A percentile compares a stretch with the other conserved stretches of the same genome.
Conservation (phyloP, 2,329 filamentous ascomycete species). For the Phoma sp. region DNA sequence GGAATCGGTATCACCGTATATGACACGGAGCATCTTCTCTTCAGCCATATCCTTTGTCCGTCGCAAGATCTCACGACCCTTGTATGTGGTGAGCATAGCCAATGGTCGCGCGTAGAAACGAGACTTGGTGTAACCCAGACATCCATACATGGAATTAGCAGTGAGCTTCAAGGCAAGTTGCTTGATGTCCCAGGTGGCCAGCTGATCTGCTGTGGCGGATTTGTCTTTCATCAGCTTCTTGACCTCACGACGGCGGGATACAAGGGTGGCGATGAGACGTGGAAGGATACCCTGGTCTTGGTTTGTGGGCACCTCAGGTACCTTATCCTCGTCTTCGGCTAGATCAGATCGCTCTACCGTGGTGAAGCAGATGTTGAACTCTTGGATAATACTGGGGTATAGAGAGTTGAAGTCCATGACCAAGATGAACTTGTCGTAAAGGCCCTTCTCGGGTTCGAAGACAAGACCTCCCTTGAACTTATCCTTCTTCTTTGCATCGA, state of each 20-base stretch:
- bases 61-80: conserved; percentile 94
- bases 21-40: conserved; percentile 87
- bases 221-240: conserved; percentile 98
- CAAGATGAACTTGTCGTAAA: conserved; percentile 97
- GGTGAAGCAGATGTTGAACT: conserved; percentile 99
- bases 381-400: conserved; percentile 98
- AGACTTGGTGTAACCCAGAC: conserved; percentile 94
- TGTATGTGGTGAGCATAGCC: conserved; percentile 94
- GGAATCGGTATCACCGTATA: conserved; percentile 98
- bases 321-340: conserved; percentile 80
- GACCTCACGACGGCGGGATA: conserved; percentile 85
- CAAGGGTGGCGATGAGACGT: conserved; percentile 87
- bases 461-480: conserved; percentile 99
- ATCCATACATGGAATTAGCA: conserved; percentile 99
- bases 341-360: conserved; percentile 81
- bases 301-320: conserved; percentile 82
- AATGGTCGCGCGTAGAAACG: conserved; percentile 96
- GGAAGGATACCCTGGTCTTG: conserved; percentile 86
- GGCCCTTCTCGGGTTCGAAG: conserved; percentile 94
- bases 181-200: conserved; percentile 97
- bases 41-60: conserved; percentile 97
- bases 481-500: conserved; percentile 92
- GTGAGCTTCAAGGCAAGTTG: conserved; percentile 96
- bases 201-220: conserved; percentile 80
- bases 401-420: conserved; percentile 99